Evolutionary conservation across 176 grass and related monocot species (phyloP).

Genomic region (Leersia perrieri): DNA sequence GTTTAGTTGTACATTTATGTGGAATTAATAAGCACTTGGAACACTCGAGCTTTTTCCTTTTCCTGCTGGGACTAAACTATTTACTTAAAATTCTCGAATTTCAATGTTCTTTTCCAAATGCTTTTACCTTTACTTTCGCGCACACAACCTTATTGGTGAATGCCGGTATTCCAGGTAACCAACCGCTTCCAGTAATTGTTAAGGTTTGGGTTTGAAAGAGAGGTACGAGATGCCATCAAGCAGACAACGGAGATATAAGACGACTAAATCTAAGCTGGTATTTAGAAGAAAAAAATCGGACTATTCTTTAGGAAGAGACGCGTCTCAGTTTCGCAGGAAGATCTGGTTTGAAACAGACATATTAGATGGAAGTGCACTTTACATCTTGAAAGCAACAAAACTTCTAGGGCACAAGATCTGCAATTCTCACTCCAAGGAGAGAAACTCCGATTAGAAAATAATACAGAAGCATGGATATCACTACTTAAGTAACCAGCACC

Average conservation of each 20-base stretch:
- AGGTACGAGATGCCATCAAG: no score
- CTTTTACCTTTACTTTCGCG: no score
- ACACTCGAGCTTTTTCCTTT: not conserved
- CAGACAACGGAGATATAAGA: no score
- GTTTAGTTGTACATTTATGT: not conserved
- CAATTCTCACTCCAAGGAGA: not conserved
- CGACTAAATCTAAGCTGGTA: no score
- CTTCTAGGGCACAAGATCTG: not conserved
- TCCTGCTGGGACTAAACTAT: not conserved
- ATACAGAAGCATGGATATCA: conserved; percentile 21
- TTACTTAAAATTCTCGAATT: not conserved
- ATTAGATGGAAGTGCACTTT: not conserved
- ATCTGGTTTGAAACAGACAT: no score
- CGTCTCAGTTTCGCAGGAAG: no score
- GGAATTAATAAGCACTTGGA: not conserved
- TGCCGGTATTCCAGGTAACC: not conserved
- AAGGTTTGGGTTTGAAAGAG: not conserved
- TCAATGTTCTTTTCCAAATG: no score
- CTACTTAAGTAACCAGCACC: not conserved
- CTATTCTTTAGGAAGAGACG: no score
- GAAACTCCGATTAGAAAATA: not conserved
- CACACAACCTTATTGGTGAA: not conserved
- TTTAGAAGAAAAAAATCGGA: no score
- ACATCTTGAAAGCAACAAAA: not conserved
- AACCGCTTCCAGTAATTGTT: not conserved